Evolutionary conservation across 345 rosid genomes (phyloP).

Genomic region (Rhodomyrtus tomentosa): DNA sequence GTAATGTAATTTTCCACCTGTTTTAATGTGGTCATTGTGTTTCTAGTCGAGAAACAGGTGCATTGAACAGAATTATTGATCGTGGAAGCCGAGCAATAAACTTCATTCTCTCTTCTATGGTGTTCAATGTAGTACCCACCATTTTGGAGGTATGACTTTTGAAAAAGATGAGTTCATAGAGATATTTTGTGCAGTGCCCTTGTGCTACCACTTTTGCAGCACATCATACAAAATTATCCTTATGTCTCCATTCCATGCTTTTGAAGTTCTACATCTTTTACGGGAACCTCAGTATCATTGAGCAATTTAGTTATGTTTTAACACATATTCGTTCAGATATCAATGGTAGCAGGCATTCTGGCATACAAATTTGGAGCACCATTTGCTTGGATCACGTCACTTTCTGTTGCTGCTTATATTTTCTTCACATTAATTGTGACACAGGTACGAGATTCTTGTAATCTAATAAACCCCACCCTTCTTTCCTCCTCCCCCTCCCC

Average conservation of each 20-base stretch:
- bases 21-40: conserved; percentile 8
- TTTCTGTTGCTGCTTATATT: conserved; percentile 82
- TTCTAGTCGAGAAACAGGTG: conserved; percentile 97
- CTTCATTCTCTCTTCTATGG: conserved; percentile 88
- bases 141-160: conserved; percentile 65
- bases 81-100: conserved; percentile 99
- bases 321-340: conserved; percentile 59
- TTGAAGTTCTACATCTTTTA: conserved; percentile 4
- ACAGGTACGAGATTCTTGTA: conserved; percentile 39
- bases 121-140: conserved; percentile 92
- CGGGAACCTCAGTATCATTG: conserved; percentile 7
- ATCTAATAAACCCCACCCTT: background rate
- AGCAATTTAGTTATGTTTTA: conserved; percentile 8
- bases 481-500: background rate
- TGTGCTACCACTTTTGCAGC: background rate
- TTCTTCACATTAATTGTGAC: conserved; percentile 77
- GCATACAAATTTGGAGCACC: conserved; percentile 96
- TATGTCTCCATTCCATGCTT: background rate
- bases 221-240: background rate
- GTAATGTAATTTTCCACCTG: background rate
- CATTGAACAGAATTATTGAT: conserved; percentile 80
- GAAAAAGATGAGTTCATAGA: background rate
- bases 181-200: background rate
- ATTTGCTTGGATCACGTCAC: conserved; percentile 97
- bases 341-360: conserved; percentile 93